Percentiles rank a stretch among this genome's conserved stretches.
phyloP scores from a whole-genome alignment of 2,329 filamentous ascomycete genomes.

The Sordariomycetes sp. region DNA sequence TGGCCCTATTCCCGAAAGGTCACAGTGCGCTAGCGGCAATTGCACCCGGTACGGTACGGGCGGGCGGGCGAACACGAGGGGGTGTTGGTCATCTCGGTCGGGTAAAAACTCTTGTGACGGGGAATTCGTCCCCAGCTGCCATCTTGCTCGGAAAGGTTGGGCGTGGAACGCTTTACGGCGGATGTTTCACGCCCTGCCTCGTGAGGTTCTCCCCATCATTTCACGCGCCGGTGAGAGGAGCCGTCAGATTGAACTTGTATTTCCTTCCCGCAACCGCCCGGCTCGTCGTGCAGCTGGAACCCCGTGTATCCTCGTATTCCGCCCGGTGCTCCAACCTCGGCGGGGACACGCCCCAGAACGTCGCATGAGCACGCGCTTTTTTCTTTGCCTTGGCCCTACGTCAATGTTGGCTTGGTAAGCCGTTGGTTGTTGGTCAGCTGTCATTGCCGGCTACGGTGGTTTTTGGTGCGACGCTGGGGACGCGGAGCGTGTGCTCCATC shows the following conservation, averaged over 20 bases:
- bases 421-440: not conserved
- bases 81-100: not conserved
- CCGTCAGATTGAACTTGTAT: not conserved
- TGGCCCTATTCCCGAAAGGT: not conserved
- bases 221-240: not conserved
- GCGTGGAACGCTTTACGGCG: not conserved
- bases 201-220: not conserved
- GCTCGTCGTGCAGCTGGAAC: not conserved
- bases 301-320: not conserved
- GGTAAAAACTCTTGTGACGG: not conserved
- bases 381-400: too few relatives aligned
- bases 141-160: not conserved
- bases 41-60: not conserved
- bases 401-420: too few relatives aligned
- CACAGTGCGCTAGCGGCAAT: not conserved
- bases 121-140: not conserved
- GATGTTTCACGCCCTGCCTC: not conserved
- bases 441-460: not conserved
- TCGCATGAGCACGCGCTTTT: too few relatives aligned
- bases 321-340: not conserved
- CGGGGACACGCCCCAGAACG: not conserved
- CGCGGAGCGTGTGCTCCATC: not conserved
- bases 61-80: not conserved
- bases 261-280: not conserved
- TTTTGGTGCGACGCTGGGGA: not conserved